Evolutionary conservation across 208 protist genomes (phyloP), one percentile per base, ranked within the genome.

Genomic region (Crithidia sp.): DNA sequence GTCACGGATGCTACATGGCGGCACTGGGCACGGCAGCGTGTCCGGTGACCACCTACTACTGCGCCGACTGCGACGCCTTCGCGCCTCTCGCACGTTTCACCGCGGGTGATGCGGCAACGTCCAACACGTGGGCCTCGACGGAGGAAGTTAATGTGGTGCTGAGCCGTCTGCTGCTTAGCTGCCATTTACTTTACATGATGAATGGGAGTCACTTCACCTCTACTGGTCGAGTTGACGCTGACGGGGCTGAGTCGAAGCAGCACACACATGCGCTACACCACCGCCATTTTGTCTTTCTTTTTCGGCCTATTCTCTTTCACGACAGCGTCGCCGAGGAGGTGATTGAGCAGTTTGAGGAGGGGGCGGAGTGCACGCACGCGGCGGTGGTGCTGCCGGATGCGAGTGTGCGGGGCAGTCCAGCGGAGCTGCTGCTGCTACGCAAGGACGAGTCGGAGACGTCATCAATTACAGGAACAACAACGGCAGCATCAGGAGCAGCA

Each of bases 1-100:
- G 87, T 2, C 87, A 92, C 67, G 58, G 55, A 5, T 89, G 84
- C 74, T 86, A 90, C 69, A 81, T 89, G 59, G 78, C 77, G 12
- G 82, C 84, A 19, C 63, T 83, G 37, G 84, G 87, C 49, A 86
- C 78, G 4, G 63, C 79, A 3, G 65, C 77, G 2, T 86, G 73
- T 49, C 82, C 87, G 0, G 14, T 90, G 36, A 61, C 83, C 19
- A 80, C 87, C 16, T 74, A 70, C 55, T 92, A 90, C 81, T 92
- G 87, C 59, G 77, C 83, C 28, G 72, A 74, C 65, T 92, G 87
- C 74, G 69, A 84, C 41, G 68, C 79, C 45, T 81, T 92, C 16
- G 84, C 84, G 2, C 87, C 87, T 3, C 68, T 90, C 19, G 71
- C 71, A n/a, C 67, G 49, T n/a, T 79, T 88, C 28, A 28, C 28